Conservation (phyloP, 192 early-diverging fungal genomes). For the Coemansia sp. region DNA sequence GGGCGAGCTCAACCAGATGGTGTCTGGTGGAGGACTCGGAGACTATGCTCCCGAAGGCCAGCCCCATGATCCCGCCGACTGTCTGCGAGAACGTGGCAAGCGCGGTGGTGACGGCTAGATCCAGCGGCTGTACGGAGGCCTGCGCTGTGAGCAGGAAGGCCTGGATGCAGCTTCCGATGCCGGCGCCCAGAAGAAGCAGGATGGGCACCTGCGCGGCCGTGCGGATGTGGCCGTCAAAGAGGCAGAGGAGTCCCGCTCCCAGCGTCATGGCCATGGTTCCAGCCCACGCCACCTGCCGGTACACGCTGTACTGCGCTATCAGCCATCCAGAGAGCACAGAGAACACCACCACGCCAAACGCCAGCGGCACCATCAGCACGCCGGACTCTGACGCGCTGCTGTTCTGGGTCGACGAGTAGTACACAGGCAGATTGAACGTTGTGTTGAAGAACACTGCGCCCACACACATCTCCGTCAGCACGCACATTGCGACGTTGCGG, state of each 20-base stretch:
- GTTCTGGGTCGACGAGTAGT: constrained; percentile 51
- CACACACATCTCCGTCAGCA: constrained; percentile 46
- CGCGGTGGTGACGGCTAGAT: constrained; percentile 49
- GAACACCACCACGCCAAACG: constrained; percentile 40
- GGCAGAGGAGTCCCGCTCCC: constrained; percentile 39
- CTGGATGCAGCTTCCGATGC: constrained; percentile 53
- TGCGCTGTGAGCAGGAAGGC: constrained; percentile 49
- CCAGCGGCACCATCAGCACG: constrained; percentile 48
- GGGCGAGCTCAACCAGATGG: constrained; percentile 26
- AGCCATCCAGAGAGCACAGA: constrained; percentile 47
- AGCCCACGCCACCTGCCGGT: constrained; percentile 37
- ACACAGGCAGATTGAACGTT: constrained; percentile 55
- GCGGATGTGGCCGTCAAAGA: constrained; percentile 41
- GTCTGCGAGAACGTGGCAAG: constrained; percentile 53
- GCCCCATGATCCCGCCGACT: constrained; percentile 53
- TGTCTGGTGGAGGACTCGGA: constrained; percentile 49
- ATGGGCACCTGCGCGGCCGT: constrained; percentile 43
- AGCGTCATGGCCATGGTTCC: constrained; percentile 47
- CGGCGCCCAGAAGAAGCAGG: constrained; percentile 44
- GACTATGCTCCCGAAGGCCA: constrained; percentile 51
- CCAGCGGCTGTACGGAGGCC: constrained; percentile 30
- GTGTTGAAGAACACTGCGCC: constrained; percentile 52
- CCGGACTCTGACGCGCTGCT: constrained; percentile 49
- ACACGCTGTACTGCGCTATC: constrained; percentile 45
- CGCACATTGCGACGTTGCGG: constrained; percentile 57